These are phyloP conservation scores for Pilaira anomala DNA, from an alignment of 192 early-diverging fungal species.

Conservation along the genomic window DNA sequence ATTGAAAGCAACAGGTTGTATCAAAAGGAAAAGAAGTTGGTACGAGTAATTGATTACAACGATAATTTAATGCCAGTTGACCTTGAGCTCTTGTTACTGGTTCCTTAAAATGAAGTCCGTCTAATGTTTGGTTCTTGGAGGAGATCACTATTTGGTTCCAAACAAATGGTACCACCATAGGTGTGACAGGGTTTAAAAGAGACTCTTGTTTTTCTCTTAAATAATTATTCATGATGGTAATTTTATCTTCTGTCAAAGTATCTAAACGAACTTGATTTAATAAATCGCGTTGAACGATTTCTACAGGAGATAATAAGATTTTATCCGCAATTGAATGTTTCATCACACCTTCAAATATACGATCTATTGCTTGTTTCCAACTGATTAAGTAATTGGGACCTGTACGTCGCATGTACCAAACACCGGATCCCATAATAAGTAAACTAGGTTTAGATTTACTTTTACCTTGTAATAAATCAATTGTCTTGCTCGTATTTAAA, in stretches of 20 bases:
- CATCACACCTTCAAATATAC: slow-evolving; percentile 28
- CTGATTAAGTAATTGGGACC: slow-evolving; percentile 37
- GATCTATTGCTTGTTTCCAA: slow-evolving; percentile 46
- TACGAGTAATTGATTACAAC: slow-evolving; percentile 49
- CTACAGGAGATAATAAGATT: slow-evolving; percentile 32
- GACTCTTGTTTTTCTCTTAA: slow-evolving; percentile 27
- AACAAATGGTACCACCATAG: slow-evolving; percentile 41
- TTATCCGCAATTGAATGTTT: slow-evolving; percentile 39
- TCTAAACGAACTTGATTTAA: slow-evolving; percentile 46
- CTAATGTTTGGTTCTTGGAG: slow-evolving; percentile 44
- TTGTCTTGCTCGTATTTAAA: slow-evolving; percentile 45
- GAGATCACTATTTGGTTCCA: slow-evolving; percentile 48
- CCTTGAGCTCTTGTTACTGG: slow-evolving; percentile 47
- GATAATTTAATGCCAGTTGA: slow-evolving; percentile 58
- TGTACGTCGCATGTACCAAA: slow-evolving; percentile 64
- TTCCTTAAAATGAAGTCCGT: slow-evolving; percentile 67
- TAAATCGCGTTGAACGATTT: slow-evolving; percentile 38
- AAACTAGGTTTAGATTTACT: slow-evolving; percentile 32
- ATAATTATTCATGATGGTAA: slow-evolving; percentile 55
- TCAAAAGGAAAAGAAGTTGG: slow-evolving; percentile 43
- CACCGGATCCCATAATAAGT: slow-evolving; percentile 53
- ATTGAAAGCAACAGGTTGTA: slow-evolving; percentile 59
- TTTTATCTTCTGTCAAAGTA: slow-evolving; percentile 43
- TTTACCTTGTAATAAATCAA: slow-evolving; percentile 18
- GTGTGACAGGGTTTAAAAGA: slow-evolving; percentile 15